These are phyloP conservation scores for Punica granatum DNA, from an alignment of 345 rosid species.

Conservation along the genomic window DNA sequence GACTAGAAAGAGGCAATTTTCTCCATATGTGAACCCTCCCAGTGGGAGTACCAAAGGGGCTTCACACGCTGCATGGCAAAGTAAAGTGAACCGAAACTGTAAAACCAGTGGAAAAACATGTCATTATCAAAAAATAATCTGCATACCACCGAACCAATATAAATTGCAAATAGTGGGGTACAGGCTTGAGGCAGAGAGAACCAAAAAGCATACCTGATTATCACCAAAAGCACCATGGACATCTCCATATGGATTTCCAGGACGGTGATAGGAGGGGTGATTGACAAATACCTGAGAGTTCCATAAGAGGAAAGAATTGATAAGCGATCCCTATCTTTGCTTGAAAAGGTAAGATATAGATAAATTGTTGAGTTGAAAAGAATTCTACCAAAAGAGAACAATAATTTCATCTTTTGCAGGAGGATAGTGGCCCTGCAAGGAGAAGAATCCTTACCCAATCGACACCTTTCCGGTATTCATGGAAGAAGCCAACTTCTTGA, in stretches of 20 bases:
- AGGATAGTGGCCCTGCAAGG: neutral
- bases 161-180: neutral
- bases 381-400: neutral
- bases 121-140: conserved; percentile 13
- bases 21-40: conserved; percentile 92
- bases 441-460: conserved; percentile 64
- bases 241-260: conserved; percentile 94
- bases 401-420: neutral
- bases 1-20: conserved; percentile 81
- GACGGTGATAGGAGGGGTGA: conserved; percentile 77
- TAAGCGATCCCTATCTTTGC: neutral
- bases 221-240: conserved; percentile 77
- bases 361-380: neutral
- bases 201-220: conserved; percentile 56
- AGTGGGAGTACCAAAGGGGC: conserved; percentile 90
- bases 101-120: conserved; percentile 24
- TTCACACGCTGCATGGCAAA: conserved; percentile 96
- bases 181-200: conserved; percentile 5
- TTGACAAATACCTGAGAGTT: conserved; percentile 72
- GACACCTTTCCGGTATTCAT: conserved; percentile 81
- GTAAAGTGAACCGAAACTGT: conserved; percentile 92
- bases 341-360: neutral
- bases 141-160: neutral
- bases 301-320: neutral
- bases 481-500: conserved; percentile 80